Evolutionary conservation across 129 eudicot genomes (phyloP), one percentile per base, ranked within the genome.

Genomic region (Arctium minus): DNA sequence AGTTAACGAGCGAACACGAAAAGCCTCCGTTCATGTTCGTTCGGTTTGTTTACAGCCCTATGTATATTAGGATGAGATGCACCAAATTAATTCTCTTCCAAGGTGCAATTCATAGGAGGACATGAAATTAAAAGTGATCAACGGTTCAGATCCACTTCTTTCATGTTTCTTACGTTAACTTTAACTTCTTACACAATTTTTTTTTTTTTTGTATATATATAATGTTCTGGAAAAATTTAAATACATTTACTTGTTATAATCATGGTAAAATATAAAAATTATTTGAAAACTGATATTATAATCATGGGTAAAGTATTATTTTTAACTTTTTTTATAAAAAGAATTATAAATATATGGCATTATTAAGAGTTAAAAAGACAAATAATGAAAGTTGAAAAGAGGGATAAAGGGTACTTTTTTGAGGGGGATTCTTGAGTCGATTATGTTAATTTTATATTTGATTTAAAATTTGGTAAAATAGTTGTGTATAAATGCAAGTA

Each of bases 401-500:
- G 64, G 72, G 81, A 76, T 76, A 83, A 73, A 76, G 33, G 13
- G 38, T 76, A 76, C 42, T 40, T 83, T 83, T 76, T 76, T 22
- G 27, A 69, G 65, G 77, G 76, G 76, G 81, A 83, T 83, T 76
- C 81, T 69, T 83, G 81, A 64, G 76, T 65, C 2, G 81, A 83
- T 50, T 77, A 70, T 56, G 6, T 40, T 68, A 40, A 33, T 68
- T 72, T 71, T 73, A 9, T 46, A 69, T 72, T 50, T n/a, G 27
- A 22, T 37, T 4, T 7, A 12, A 0, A 73, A 15, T 12, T 37
- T n/a, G 7, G 27, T 22, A 18, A 37, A 38, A 8, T 39, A 8
- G 6, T 73, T 68, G 17, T 67, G 53, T 76, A 48, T 67, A 82
- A 82, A 82, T 82, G 72, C 44, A 39, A 80, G 30, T 68, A 18